Conservation (phyloP, 257 asterid genomes). For the Fraxinus anomala region DNA sequence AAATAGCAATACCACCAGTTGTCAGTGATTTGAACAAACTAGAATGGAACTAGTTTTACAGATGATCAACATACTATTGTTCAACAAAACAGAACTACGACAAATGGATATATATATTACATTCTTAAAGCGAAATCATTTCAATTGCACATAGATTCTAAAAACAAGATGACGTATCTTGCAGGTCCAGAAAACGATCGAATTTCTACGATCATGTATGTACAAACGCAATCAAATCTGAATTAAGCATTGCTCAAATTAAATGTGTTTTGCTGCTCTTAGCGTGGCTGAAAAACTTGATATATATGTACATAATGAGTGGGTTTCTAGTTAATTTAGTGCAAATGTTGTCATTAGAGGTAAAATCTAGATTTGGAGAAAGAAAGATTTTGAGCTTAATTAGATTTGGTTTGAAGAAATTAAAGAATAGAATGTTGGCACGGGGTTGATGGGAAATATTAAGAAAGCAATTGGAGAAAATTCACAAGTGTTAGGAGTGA, state of each 20-base stretch:
- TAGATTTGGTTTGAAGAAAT: too few species aligned
- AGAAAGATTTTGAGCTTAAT: too few species aligned
- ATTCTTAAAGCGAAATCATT: constrained; percentile 28
- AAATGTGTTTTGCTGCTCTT: neutral
- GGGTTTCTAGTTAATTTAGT: too few species aligned
- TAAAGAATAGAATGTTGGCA: too few species aligned
- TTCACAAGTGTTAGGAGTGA: too few species aligned
- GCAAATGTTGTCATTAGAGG: too few species aligned
- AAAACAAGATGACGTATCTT: constrained; percentile 1
- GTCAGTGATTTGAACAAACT: neutral
- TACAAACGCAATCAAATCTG: constrained; percentile 30
- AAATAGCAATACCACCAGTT: neutral
- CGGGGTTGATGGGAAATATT: too few species aligned
- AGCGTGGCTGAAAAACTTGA: too few species aligned
- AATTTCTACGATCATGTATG: constrained; percentile 21
- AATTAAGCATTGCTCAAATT: constrained; percentile 24
- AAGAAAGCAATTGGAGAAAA: too few species aligned
- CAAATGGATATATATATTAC: constrained; percentile 1
- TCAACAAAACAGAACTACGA: constrained; percentile 15
- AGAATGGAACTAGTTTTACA: constrained; percentile 11
- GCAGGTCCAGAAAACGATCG: constrained; percentile 27
- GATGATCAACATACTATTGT: constrained; percentile 27
- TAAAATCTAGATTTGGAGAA: too few species aligned
- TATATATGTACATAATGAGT: too few species aligned
- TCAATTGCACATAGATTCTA: constrained; percentile 10